These are phyloP conservation scores for Aspergillus heteromorphus DNA, from an alignment of 495 filamentous ascomycete genomes.

Conservation along the genomic window DNA sequence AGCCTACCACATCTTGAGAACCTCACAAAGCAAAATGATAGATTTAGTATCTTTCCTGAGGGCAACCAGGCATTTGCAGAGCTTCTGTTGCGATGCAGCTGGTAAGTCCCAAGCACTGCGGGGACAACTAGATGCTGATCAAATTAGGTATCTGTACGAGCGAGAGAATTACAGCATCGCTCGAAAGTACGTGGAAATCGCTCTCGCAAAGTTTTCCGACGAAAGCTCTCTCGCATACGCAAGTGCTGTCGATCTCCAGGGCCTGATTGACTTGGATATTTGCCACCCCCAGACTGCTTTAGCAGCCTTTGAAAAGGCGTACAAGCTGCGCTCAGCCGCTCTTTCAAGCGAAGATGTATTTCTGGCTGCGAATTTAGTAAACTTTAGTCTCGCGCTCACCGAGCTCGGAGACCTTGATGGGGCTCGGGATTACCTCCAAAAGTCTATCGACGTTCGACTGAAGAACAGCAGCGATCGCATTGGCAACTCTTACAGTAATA, in stretches of 20 bases:
- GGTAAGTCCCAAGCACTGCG: slow-evolving; percentile 8
- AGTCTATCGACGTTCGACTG: slow-evolving; percentile 22
- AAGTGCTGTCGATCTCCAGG: slow-evolving; percentile 23
- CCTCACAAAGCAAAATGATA: not conserved
- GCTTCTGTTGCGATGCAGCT: slow-evolving; percentile 21
- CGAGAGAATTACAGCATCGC: slow-evolving; percentile 21
- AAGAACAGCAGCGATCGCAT: slow-evolving; percentile 16
- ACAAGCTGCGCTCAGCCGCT: slow-evolving; percentile 13
- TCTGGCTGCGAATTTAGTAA: slow-evolving; percentile 20
- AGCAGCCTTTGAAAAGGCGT: slow-evolving; percentile 15
- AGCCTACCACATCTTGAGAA: slow-evolving; percentile 5
- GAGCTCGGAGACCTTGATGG: slow-evolving; percentile 18
- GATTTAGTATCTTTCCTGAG: not conserved
- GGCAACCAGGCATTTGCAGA: slow-evolving; percentile 9
- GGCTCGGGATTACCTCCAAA: slow-evolving; percentile 14
- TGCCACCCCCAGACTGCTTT: slow-evolving; percentile 14
- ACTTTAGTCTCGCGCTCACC: slow-evolving; percentile 21
- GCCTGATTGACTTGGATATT: slow-evolving; percentile 23
- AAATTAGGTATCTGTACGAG: slow-evolving; percentile 26
- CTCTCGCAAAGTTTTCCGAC: slow-evolving; percentile 16
- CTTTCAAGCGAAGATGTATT: slow-evolving; percentile 13
- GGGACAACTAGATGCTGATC: not conserved
- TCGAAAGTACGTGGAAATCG: slow-evolving; percentile 11
- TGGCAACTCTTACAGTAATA: slow-evolving; percentile 26
- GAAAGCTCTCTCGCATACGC: slow-evolving; percentile 21